Base-by-base conservation (phyloP, 2,329 filamentous ascomycete species). In the Sporothrix luriei region DNA sequence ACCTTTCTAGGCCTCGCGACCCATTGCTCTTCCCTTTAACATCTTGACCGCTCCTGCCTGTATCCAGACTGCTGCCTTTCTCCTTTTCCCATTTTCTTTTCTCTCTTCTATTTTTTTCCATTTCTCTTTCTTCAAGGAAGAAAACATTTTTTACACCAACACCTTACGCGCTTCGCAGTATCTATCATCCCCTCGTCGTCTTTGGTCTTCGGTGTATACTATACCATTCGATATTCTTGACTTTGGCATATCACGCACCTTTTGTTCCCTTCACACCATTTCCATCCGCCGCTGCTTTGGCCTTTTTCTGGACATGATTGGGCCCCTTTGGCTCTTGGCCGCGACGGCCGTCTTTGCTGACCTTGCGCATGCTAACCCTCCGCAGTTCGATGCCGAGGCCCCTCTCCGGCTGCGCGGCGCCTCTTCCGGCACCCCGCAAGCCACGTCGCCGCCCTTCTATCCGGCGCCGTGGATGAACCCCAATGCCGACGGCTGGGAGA, bases 401-500 rank as follows among this genome's bases (percentile, higher is more conserved):
- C 54, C 4, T 9, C 40, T 71, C 6, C 38, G 73, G n/a, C 29
- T 73, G 74, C 72, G 73, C 72, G 65, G 54, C 49, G 68, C 4
- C 13, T 43, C 54, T 48, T n/a, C n/a, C 1, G 46, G 29, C 7
- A 43, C 14, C 77, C 81, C 16, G 38, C 11, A 55, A 7, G 80
- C 81, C 4, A 73, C 75, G 40, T 86, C 84, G 3, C 80, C 79
- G 14, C 91, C 92, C 2, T 86, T 85, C 76, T 97, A 97, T 76
- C 93, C 93, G 0, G 94, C 92, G 38, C 93, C 93, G 82, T 97
- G 93, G 92, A 90, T 90, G 81, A 87, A 91, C 72, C 90, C 91
- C 21, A 78, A 86, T 6, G 91, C 91, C 13, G 82, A 86, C 57
- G 86, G 85, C 72, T 97, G 93, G 93, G 84, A 86, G 68, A 85